Evolutionary conservation across 2,329 filamentous ascomycete genomes (phyloP).

Genomic region (Dryadomyces quercus-mongolicae): DNA sequence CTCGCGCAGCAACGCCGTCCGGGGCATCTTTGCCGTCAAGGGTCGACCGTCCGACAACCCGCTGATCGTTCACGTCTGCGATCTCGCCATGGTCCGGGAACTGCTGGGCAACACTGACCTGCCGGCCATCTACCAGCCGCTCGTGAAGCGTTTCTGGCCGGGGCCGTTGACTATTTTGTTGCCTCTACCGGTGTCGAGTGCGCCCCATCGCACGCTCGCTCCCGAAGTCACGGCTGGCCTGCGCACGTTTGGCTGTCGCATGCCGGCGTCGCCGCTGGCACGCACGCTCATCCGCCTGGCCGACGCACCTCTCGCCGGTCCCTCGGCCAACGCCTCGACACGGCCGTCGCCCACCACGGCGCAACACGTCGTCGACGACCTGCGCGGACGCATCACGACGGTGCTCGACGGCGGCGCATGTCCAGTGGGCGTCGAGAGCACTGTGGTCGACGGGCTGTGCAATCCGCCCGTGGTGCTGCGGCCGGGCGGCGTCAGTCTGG

Average conservation of each 20-base stretch:
- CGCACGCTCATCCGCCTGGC: conserved; percentile 73
- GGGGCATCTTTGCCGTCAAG: conserved; percentile 88
- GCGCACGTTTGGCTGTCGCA: conserved; percentile 74
- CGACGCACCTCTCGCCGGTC: conserved; percentile 71
- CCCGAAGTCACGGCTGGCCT: conserved; percentile 87
- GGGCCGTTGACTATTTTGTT: conserved; percentile 87
- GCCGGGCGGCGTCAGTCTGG: conserved; percentile 77
- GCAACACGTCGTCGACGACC: conserved; percentile 76
- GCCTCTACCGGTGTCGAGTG: conserved; percentile 48
- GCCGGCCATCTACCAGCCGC: conserved; percentile 61
- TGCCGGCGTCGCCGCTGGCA: conserved; percentile 78
- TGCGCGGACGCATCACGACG: conserved; percentile 68
- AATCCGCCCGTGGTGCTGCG: conserved; percentile 70
- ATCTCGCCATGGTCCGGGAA: conserved; percentile 59
- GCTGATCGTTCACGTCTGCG: conserved; percentile 83
- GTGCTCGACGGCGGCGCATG: conserved; percentile 86
- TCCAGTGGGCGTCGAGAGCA: conserved; percentile 86
- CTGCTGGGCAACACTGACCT: conserved; percentile 44
- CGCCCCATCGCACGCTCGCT: conserved; percentile 46
- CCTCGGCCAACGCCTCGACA: conserved; percentile 89
- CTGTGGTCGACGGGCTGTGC: conserved; percentile 84
- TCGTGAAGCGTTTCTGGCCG: conserved; percentile 85
- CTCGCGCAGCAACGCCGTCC: conserved; percentile 69
- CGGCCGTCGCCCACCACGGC: conserved; percentile 86
- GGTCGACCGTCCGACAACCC: conserved; percentile 88